Evolutionary conservation across 2,329 filamentous ascomycete species (phyloP).

Genomic region (Chrysoporthe deuterocubensis): DNA sequence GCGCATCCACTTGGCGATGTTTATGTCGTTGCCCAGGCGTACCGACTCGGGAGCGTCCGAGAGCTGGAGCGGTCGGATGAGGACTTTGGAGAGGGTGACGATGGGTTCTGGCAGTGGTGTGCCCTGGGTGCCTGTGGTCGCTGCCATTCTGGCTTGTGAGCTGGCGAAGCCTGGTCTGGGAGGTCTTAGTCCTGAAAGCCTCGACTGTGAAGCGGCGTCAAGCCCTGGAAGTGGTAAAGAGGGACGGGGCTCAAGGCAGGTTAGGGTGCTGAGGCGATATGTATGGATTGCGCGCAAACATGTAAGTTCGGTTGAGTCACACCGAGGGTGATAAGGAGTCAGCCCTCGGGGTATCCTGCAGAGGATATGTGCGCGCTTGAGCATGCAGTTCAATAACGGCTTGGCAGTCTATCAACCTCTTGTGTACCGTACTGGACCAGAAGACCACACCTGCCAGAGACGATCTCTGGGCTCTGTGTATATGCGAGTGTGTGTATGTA

Average conservation of each 20-base stretch:
- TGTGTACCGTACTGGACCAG: too few relatives aligned
- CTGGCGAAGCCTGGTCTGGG: not conserved
- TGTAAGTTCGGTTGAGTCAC: not conserved
- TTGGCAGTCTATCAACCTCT: too few relatives aligned
- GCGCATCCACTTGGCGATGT: conserved; percentile 46
- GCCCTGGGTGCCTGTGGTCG: conserved; percentile 7
- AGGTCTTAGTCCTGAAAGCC: not conserved
- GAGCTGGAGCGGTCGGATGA: conserved; percentile 46
- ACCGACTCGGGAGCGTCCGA: conserved; percentile 45
- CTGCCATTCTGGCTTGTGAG: conserved; percentile 11
- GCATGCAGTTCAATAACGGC: not conserved
- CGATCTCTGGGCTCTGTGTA: too few relatives aligned
- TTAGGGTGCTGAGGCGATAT: not conserved
- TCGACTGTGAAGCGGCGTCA: not conserved
- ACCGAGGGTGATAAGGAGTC: not conserved
- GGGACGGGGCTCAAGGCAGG: not conserved
- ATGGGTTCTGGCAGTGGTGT: conserved; percentile 32
- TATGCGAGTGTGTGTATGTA: not conserved
- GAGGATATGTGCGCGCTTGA: not conserved
- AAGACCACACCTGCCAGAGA: not conserved
- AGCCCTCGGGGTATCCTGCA: not conserved
- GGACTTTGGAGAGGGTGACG: conserved; percentile 37
- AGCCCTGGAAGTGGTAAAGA: not conserved
- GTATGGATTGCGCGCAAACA: not conserved
- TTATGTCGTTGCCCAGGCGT: conserved; percentile 43